Base-by-base conservation (phyloP, 2,329 filamentous ascomycete genomes). In the Lachnellula hyalina region DNA sequence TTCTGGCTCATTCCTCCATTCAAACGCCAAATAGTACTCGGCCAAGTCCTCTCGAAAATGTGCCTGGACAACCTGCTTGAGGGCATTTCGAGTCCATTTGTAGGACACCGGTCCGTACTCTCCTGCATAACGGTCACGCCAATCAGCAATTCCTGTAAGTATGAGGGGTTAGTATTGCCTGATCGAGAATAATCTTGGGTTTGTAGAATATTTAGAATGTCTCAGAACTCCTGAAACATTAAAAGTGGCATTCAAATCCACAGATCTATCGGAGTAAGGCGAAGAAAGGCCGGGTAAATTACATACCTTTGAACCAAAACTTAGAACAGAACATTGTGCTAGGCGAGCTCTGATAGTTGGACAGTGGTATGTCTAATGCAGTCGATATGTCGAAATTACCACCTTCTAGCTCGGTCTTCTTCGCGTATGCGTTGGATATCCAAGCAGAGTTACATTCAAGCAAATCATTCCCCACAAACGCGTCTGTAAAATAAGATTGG, bases 11-110 rank as follows among this genome's bases (percentile, higher is more conserved):
- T 81, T 79, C 0, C 70, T 66, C 49, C 79, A 80, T 63, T 86
- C 82, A 47, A 93, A 78, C 1, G 86, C 86, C 9, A 96, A 72
- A 58, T 83, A 77, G 63, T 91, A 93, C 55, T 85, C 79, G 0
- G 84, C 84, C 8, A 96, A 65, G 42, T 71, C 67, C 41, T 82
- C 76, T 41, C 81, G 72, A 6, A 70, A 69, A 3, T 73, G 67
- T 1, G 59, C 58, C 19, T 71, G 67, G 2, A 81, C 77, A 1
- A 96, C 67, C 42, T 83, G 77, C 50, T 78, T 80, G 5, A 94
- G 70, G 1, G 74, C 73, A 47, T 75, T 77, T 5, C 75, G 72
- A 17, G 83, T 70, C 75, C 78, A 85, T 1, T 46, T 56, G 50
- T 63, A 41, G 48, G 54, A 57, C 52, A 73, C 7, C 49, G 66